These are phyloP conservation scores for Porphyrellus cyaneotinctus DNA, from an alignment of 768 basidiomycete genomes.

Conservation along the genomic window DNA sequence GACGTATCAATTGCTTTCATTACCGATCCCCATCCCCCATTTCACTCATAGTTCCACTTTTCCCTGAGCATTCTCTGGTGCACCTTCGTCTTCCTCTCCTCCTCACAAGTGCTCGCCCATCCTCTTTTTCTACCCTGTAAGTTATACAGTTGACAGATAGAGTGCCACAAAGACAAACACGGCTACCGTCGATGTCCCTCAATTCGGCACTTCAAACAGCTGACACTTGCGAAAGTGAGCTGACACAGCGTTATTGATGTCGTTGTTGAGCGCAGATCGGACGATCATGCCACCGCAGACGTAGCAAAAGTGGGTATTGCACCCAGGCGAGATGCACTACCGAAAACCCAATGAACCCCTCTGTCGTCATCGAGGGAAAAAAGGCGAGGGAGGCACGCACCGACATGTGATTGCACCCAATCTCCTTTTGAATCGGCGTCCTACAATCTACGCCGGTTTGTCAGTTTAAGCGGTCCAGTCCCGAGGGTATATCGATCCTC, in stretches of 20 bases:
- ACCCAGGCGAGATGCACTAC: conserved; percentile 55
- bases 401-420: conserved; percentile 58
- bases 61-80: no score
- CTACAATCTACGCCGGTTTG: conserved; percentile 30
- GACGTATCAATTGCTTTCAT: no score
- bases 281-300: conserved; percentile 46
- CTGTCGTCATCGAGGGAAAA: neutral
- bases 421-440: conserved; percentile 48
- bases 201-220: conserved; percentile 35
- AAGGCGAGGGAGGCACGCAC: conserved; percentile 26
- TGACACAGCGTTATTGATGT: conserved; percentile 29
- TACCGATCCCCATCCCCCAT: no score
- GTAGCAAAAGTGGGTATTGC: conserved; percentile 59
- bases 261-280: conserved; percentile 32
- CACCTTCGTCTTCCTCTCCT: no score
- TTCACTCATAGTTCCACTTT: no score
- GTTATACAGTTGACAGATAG: no score
- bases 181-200: neutral
- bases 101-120: no score
- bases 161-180: no score
- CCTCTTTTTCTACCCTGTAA: no score
- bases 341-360: neutral
- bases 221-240: conserved; percentile 34
- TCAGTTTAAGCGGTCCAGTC: neutral
- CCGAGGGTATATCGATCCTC: neutral